phyloP scores from a whole-genome alignment of 176 grass and related monocot species.

The Panicum miliaceum region DNA sequence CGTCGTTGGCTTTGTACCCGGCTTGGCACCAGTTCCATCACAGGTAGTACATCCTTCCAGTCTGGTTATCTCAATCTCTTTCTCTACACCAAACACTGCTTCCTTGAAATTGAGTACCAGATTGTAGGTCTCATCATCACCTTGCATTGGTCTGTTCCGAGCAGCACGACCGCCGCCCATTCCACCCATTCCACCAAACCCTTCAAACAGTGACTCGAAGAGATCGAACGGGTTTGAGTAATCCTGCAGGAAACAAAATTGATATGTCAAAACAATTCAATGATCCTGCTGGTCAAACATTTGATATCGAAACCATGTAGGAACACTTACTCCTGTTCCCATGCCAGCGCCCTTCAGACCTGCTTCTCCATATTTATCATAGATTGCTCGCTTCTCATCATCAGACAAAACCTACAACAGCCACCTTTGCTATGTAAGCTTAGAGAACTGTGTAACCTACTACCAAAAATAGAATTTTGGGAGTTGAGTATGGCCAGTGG shows the following conservation, averaged over 20 bases:
- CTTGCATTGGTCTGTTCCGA: conserved; percentile 92
- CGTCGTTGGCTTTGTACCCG: conserved; percentile 78
- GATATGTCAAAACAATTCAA: conserved; percentile 23
- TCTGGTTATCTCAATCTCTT: conserved; percentile 90
- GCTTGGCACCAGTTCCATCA: conserved; percentile 86
- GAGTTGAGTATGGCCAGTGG: conserved; percentile 22
- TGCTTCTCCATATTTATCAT: conserved; percentile 99
- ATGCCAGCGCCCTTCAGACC: conserved; percentile 94
- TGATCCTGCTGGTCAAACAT: conserved; percentile 7
- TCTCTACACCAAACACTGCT: conserved; percentile 91
- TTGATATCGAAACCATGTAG: conserved; percentile 26
- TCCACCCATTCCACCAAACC: conserved; percentile 96
- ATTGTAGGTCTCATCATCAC: conserved; percentile 91
- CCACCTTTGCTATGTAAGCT: conserved; percentile 18
- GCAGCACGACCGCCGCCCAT: conserved; percentile 72
- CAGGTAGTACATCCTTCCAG: conserved; percentile 86
- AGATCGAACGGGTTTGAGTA: conserved; percentile 95
- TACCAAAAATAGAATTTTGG: conserved; percentile 15
- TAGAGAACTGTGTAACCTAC: conserved; percentile 25
- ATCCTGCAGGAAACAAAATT: conserved; percentile 63
- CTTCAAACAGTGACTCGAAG: conserved; percentile 95
- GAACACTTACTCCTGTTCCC: conserved; percentile 84
- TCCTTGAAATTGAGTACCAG: conserved; percentile 97
- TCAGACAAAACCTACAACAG: conserved; percentile 79
- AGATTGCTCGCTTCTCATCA: conserved; percentile 92